Base-by-base conservation (phyloP, 768 basidiomycete species). In the Psilocybe sp. region DNA sequence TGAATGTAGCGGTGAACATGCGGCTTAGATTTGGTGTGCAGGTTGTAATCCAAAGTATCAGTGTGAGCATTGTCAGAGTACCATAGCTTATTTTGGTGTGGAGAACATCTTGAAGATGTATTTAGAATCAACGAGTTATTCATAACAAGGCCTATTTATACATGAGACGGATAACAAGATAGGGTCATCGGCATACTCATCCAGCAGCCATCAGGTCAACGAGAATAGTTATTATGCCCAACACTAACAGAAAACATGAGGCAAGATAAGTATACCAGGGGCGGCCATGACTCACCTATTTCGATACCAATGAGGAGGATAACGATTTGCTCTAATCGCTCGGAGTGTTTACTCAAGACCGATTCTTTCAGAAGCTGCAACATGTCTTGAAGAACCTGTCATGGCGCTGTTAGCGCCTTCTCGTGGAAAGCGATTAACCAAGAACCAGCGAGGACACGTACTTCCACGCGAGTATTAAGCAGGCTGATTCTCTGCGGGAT, bases 371-470 rank as follows among this genome's bases (percentile, higher is more conserved):
- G 73, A 45, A 98, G 79, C 62, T 93, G 88, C 10, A 98, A 81
- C 90, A 98, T 96, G 66, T 98, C 95, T 76, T 98, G 95, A 33
- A 98, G 70, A 44, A 98, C 90, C 91, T 94, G 57, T 37, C 51
- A 54, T 41, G 47, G 37, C 36, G 34, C 18, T 18, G 35, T 44
- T n/a, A 23, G 35, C n/a, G 18, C 14, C 13, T n/a, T 23, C 23
- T 33, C 38, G 23, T 28, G 38, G 16, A 34, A 44, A 44, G 19
- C 11, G 12, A 44, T n/a, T 44, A n/a, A 44, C 35, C 14, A 14
- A 18, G n/a, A n/a, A n/a, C n/a, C n/a, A 16, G 32, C 31, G 28
- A 13, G 35, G 18, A 44, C 6, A 63, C 77, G 48, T 54, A 87
- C 92, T 75, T 93, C 95, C 33, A 97, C 93, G 52, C 95, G 87